Conservation (phyloP, 257 asterid species). For the Solanum virginianum region DNA sequence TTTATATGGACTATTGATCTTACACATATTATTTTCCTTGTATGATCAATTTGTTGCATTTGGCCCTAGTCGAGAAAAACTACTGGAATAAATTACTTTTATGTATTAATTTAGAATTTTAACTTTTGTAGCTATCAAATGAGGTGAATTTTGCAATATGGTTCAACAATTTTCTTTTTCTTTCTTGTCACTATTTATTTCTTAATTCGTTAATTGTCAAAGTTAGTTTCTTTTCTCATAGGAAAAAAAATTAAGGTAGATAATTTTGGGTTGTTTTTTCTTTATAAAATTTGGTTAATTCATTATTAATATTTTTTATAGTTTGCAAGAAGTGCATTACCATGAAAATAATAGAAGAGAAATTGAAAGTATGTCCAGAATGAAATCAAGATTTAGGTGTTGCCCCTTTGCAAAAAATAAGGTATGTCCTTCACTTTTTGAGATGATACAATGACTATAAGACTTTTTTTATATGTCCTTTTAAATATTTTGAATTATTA, state of each 20-base stretch:
- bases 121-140: neutral
- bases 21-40: neutral
- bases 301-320: neutral
- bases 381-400: conserved; percentile 46
- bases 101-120: neutral
- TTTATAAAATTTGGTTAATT: neutral
- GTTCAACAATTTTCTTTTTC: neutral
- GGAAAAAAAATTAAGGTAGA: too few relatives aligned
- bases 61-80: neutral
- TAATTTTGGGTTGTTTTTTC: too few relatives aligned
- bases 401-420: conserved; percentile 52
- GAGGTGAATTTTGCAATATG: neutral
- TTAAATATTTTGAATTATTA: neutral
- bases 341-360: conserved; percentile 32
- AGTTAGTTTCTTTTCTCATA: neutral
- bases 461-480: too few relatives aligned
- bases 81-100: neutral
- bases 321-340: conserved; percentile 61
- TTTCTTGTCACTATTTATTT: neutral
- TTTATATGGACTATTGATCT: neutral
- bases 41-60: neutral
- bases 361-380: conserved; percentile 34
- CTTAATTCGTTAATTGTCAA: neutral
- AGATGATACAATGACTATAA: too few relatives aligned
- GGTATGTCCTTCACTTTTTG: neutral